Conservation (phyloP, 129 eudicot genomes). For the Centaurea solstitialis region DNA sequence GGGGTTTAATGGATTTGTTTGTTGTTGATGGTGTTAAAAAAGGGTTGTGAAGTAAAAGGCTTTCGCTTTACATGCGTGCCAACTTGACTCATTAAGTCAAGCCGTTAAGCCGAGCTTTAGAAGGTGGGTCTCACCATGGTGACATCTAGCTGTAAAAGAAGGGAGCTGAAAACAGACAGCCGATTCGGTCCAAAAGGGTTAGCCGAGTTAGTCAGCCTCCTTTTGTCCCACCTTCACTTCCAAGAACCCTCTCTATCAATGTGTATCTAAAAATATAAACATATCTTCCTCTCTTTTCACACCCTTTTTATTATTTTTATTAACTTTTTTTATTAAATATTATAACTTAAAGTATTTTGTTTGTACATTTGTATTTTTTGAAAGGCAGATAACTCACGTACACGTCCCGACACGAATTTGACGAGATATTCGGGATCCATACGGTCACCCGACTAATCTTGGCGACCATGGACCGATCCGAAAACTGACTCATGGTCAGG, state of each 20-base stretch:
- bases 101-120: slow-evolving; percentile 40
- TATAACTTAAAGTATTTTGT: too few species aligned
- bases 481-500: too few species aligned
- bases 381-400: too few species aligned
- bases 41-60: slow-evolving; percentile 14
- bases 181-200: slow-evolving; percentile 36
- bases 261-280: not conserved
- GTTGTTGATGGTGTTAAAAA: not conserved
- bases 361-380: not conserved
- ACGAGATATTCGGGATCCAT: too few species aligned
- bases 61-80: slow-evolving; percentile 22
- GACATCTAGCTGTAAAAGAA: slow-evolving; percentile 32
- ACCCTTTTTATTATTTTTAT: not conserved
- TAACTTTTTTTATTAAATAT: not conserved
- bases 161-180: slow-evolving; percentile 25
- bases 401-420: too few species aligned
- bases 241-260: slow-evolving; percentile 18
- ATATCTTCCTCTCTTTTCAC: not conserved
- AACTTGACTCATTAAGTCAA: slow-evolving; percentile 35
- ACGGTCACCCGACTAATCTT: too few species aligned
- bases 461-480: too few species aligned
- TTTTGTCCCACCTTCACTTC: slow-evolving; percentile 24
- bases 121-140: slow-evolving; percentile 14
- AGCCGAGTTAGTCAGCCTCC: slow-evolving; percentile 28
- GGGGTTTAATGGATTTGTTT: not conserved